Evolutionary conservation across 2,329 filamentous ascomycete species (phyloP).

Genomic region (Trichoderma sp.): DNA sequence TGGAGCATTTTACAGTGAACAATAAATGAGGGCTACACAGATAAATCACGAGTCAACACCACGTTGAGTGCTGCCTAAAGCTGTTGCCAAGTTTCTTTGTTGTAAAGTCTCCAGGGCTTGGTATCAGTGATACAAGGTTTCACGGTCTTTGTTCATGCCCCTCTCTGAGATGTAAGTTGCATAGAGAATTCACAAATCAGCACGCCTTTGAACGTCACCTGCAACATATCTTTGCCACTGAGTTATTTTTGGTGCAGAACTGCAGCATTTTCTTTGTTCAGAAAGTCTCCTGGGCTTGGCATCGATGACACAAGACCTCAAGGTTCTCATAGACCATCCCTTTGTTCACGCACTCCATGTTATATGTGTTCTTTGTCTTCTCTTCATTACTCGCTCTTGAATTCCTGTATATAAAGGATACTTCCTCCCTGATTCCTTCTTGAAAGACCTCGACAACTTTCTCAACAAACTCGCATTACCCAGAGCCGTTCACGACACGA

Average conservation of each 20-base stretch:
- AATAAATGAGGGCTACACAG: background rate
- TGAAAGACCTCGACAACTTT: background rate
- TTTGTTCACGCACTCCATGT: background rate
- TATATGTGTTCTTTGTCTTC: background rate
- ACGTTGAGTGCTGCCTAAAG: background rate
- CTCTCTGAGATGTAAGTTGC: too few relatives aligned
- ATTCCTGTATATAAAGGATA: background rate
- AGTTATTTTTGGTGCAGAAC: background rate
- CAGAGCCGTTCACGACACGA: background rate
- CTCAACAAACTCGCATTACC: background rate
- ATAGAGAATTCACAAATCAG: too few relatives aligned
- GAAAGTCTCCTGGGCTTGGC: background rate
- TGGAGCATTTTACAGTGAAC: background rate
- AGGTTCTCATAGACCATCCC: background rate
- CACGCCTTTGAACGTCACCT: background rate
- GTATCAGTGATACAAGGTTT: too few relatives aligned
- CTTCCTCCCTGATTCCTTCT: background rate
- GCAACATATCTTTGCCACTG: background rate
- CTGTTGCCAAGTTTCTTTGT: background rate
- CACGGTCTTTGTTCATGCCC: too few relatives aligned
- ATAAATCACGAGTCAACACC: background rate
- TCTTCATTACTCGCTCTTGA: background rate
- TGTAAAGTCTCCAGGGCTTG: background rate
- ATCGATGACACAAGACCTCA: background rate
- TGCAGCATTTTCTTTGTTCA: background rate